Conservation (phyloP, 75 land plant genomes). For the Isoetes taiwanensis region DNA sequence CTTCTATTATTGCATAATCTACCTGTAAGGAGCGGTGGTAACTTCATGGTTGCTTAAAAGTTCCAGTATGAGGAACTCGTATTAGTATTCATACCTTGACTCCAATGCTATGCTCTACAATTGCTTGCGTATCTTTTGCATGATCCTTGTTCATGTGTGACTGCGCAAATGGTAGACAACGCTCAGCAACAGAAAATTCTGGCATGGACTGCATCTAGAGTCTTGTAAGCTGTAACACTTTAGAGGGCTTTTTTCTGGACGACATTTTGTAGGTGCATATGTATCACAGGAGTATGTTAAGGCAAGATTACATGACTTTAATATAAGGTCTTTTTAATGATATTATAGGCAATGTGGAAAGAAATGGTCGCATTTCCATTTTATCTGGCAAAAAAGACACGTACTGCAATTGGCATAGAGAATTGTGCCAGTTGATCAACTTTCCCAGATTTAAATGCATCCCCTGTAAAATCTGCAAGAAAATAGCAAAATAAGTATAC, state of each 20-base stretch:
- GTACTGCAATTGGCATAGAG: slow-evolving; percentile 71
- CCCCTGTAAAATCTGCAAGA: slow-evolving; percentile 42
- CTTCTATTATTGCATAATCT: slow-evolving; percentile 72
- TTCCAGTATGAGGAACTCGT: too few relatives aligned
- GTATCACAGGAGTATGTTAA: too few relatives aligned
- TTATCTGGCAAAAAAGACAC: not conserved
- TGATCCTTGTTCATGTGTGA: slow-evolving; percentile 95
- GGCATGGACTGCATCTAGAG: too few relatives aligned
- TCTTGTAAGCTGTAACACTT: too few relatives aligned
- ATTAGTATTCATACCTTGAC: slow-evolving; percentile 19
- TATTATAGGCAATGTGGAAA: too few relatives aligned
- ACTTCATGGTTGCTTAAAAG: too few relatives aligned
- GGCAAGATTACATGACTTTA: too few relatives aligned
- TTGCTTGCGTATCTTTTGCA: slow-evolving; percentile 66
- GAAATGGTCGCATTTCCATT: too few relatives aligned
- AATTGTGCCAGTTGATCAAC: slow-evolving; percentile 90
- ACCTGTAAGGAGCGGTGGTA: too few relatives aligned
- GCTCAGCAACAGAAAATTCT: not conserved
- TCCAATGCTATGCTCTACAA: slow-evolving; percentile 50
- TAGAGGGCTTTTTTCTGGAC: too few relatives aligned
- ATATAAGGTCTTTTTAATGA: too few relatives aligned
- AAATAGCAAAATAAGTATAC: not conserved
- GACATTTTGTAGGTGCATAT: too few relatives aligned
- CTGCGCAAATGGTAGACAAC: slow-evolving; percentile 21
- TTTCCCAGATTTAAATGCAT: slow-evolving; percentile 52